These are phyloP conservation scores for Pyrus betulifolia DNA, from an alignment of 306 rosid genomes.

Conservation along the genomic window DNA sequence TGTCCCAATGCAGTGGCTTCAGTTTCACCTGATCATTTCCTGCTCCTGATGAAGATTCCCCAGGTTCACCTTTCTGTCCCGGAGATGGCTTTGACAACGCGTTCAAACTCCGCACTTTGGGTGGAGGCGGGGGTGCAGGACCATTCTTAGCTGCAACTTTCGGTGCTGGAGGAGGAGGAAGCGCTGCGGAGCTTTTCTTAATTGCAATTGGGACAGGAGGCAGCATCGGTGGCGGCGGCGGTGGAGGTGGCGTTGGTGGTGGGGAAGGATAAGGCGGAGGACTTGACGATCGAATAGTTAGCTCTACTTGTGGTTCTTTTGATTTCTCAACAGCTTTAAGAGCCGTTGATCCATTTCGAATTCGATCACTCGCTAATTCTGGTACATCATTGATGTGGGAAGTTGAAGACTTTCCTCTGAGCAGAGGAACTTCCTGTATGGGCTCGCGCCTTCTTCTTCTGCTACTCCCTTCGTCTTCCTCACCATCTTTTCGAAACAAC, in stretches of 20 bases:
- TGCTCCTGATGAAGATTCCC: conserved; percentile 28
- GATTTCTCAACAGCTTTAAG: conserved; percentile 16
- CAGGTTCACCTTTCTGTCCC: conserved; percentile 16
- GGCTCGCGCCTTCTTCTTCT: conserved; percentile 13
- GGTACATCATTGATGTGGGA: conserved; percentile 44
- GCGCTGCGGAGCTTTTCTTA: conserved; percentile 4
- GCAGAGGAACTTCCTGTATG: conserved; percentile 62
- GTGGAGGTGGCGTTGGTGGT: conserved; percentile 20
- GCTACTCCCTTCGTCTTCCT: background rate
- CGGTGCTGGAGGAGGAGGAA: conserved; percentile 2
- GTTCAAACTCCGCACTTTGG: conserved; percentile 34
- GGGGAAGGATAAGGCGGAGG: conserved; percentile 17
- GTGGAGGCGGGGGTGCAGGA: conserved; percentile 22
- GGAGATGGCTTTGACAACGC: conserved; percentile 49
- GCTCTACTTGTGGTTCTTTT: conserved; percentile 17
- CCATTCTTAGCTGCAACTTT: conserved; percentile 8
- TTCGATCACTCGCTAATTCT: conserved; percentile 11
- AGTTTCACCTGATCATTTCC: conserved; percentile 48
- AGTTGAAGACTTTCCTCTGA: conserved; percentile 71
- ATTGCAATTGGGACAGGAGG: conserved; percentile 2
- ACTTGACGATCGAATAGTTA: conserved; percentile 10
- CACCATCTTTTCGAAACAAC: conserved; percentile 3
- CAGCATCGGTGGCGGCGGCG: background rate
- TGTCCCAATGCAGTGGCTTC: conserved; percentile 93
- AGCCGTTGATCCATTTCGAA: background rate